phyloP scores from a whole-genome alignment of 31 red algal species.

The Endocladia muricata region DNA sequence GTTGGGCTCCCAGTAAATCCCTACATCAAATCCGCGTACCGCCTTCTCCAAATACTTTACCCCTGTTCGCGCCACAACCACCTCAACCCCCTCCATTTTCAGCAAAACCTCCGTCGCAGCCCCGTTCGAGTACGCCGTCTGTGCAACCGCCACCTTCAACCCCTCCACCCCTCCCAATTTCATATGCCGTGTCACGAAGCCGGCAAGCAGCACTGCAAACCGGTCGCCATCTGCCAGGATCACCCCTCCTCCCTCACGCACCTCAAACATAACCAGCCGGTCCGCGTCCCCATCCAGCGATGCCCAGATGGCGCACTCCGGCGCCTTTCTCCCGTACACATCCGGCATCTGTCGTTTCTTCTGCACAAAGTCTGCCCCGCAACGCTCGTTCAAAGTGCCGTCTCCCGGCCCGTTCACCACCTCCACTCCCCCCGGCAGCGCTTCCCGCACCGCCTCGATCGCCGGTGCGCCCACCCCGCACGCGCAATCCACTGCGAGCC shows the following conservation, averaged over 20 bases:
- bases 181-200: slow-evolving; percentile 45
- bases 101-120: slow-evolving; percentile 67
- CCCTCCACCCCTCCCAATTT: slow-evolving; percentile 8
- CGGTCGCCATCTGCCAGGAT: slow-evolving; percentile 78
- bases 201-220: slow-evolving; percentile 50
- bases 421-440: slow-evolving; percentile 22
- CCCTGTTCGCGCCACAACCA: slow-evolving; percentile 84
- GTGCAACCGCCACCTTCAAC: slow-evolving; percentile 75
- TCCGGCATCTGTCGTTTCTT: slow-evolving; percentile 72
- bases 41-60: slow-evolving; percentile 93
- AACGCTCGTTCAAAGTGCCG: slow-evolving; percentile 70
- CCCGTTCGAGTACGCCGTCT: slow-evolving; percentile 97
- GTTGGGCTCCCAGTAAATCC: slow-evolving; percentile 99
- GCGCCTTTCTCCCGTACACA: slow-evolving; percentile 15
- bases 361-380: slow-evolving; percentile 98
- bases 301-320: slow-evolving; percentile 40
- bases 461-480: slow-evolving; percentile 78
- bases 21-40: slow-evolving; percentile 81
- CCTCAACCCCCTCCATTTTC: slow-evolving; percentile 43
- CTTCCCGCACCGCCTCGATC: slow-evolving; percentile 16
- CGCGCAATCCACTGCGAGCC: slow-evolving; percentile 81
- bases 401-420: slow-evolving; percentile 54
- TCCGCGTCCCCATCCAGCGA: slow-evolving; percentile 93
- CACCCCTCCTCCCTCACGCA: slow-evolving; percentile 5
- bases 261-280: slow-evolving; percentile 69